phyloP scores from a whole-genome alignment of 2,329 filamentous ascomycete species.

The Sclerotinia spermophila region DNA sequence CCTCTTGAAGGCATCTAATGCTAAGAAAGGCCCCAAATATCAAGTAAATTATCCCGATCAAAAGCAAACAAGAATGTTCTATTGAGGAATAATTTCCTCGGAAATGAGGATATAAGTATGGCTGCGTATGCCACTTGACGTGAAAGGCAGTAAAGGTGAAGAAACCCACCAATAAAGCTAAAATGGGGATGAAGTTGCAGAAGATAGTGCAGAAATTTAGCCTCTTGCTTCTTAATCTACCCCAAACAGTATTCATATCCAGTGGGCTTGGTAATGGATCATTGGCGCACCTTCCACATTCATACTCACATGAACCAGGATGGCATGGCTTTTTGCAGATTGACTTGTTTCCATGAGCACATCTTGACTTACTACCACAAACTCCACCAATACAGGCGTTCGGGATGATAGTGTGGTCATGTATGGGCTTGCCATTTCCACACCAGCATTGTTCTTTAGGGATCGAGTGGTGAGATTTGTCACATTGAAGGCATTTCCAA shows the following conservation, averaged over 20 bases:
- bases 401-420: background rate
- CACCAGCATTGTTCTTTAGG: constrained; percentile 22
- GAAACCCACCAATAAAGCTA: background rate
- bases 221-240: constrained; percentile 1
- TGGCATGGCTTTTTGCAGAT: constrained; percentile 24
- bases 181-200: background rate
- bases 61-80: background rate
- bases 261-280: background rate
- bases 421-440: background rate
- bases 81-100: fast-evolving
- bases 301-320: constrained; percentile 24
- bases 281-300: constrained; percentile 17
- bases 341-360: constrained; percentile 17
- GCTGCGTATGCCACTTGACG: constrained; percentile 17
- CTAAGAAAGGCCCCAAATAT: background rate
- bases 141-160: background rate
- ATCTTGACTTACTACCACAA: constrained; percentile 17
- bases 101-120: constrained; percentile 19
- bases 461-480: background rate
- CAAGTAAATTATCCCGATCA: background rate
- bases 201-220: background rate
- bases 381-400: constrained; percentile 18
- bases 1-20: background rate
- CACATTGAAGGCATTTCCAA: constrained; percentile 24
- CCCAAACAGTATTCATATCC: constrained; percentile 15